Conservation (phyloP, 495 filamentous ascomycete genomes). For the Talaromyces thailandensis region DNA sequence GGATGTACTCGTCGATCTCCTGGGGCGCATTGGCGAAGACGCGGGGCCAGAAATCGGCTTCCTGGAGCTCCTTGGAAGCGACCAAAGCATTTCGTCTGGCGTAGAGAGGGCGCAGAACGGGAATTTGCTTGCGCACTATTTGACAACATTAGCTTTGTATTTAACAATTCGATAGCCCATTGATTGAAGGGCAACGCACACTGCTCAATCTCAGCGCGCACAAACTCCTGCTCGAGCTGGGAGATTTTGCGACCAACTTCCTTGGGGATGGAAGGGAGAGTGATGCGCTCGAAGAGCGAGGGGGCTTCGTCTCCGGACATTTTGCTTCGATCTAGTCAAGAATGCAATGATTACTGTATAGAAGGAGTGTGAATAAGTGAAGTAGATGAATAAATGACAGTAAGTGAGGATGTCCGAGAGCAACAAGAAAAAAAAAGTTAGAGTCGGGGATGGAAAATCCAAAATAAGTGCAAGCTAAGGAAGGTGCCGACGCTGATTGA, state of each 20-base stretch:
- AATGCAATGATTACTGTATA: background rate
- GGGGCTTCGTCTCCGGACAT: conserved; percentile 6
- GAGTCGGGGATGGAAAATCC: background rate
- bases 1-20: conserved; percentile 78
- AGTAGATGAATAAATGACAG: background rate
- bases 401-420: background rate
- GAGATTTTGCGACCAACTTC: conserved; percentile 24
- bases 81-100: conserved; percentile 60
- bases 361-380: background rate
- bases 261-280: conserved; percentile 22
- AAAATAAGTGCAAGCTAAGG: background rate
- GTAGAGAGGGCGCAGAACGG: conserved; percentile 51
- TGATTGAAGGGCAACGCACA: conserved; percentile 19
- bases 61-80: conserved; percentile 44
- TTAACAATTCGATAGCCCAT: background rate
- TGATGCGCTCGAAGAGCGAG: conserved; percentile 23
- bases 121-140: conserved; percentile 26
- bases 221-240: conserved; percentile 28
- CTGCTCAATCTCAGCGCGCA: conserved; percentile 30
- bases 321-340: background rate
- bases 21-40: conserved; percentile 75
- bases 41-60: conserved; percentile 77
- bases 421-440: background rate
- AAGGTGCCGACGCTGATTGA: background rate
- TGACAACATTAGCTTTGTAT: background rate